These are phyloP conservation scores for Microbotryum intermedium DNA, from an alignment of 1,284 basidiomycete genomes.

Conservation along the genomic window DNA sequence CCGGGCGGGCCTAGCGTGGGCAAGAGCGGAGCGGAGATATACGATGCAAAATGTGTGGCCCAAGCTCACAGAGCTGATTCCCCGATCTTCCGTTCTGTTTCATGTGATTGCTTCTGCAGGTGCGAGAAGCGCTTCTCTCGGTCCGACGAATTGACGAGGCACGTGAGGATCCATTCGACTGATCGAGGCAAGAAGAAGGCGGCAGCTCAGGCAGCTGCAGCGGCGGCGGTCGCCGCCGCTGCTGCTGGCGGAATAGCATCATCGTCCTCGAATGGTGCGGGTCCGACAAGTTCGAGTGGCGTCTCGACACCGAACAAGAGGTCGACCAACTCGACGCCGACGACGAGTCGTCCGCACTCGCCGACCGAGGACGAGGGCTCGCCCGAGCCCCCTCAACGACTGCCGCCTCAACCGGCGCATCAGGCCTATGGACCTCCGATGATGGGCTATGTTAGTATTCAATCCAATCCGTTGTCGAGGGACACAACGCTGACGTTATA, in stretches of 20 bases:
- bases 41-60: neutral
- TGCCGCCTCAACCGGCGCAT: neutral
- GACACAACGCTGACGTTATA: neutral
- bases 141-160: slow-evolving; percentile 92
- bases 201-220: slow-evolving; percentile 26
- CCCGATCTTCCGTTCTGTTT: slow-evolving; percentile 36
- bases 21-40: neutral
- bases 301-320: neutral
- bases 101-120: slow-evolving; percentile 34
- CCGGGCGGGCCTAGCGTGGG: neutral
- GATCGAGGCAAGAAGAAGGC: slow-evolving; percentile 35
- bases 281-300: neutral
- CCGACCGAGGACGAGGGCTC: neutral
- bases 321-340: neutral
- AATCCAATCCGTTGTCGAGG: neutral
- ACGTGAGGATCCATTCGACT: slow-evolving; percentile 78
- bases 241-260: neutral
- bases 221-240: slow-evolving; percentile 3
- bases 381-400: slow-evolving; percentile 3
- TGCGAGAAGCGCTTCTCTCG: slow-evolving; percentile 98
- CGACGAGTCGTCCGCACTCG: neutral
- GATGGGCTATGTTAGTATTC: slow-evolving; percentile 26
- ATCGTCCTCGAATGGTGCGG: neutral
- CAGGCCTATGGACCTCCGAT: slow-evolving; percentile 18
- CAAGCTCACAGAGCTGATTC: neutral